A percentile compares a stretch with the other conserved stretches of the same genome.
phyloP scores from a whole-genome alignment of 2,329 filamentous ascomycete genomes.

The Aphanoascus verrucosus region DNA sequence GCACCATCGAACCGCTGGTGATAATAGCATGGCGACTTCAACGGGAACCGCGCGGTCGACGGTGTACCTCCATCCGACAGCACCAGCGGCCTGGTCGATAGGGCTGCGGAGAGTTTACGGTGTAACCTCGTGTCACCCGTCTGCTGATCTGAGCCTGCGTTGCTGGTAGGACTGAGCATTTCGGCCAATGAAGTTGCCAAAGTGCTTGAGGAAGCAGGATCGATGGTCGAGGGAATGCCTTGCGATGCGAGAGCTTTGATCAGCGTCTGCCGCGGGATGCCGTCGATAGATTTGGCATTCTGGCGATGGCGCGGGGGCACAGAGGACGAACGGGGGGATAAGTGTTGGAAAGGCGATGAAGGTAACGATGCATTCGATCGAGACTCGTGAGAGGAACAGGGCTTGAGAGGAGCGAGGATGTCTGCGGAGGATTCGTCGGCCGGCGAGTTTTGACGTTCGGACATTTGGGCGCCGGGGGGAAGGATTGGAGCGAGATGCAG shows the following conservation, averaged over 20 bases:
- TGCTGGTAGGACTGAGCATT: slow-evolving; percentile 9
- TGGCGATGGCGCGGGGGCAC: background rate
- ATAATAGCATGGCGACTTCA: slow-evolving; percentile 94
- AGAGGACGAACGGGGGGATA: background rate
- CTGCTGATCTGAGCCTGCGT: background rate
- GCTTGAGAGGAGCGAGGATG: background rate
- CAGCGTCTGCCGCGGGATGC: slow-evolving; percentile 66
- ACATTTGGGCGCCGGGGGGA: background rate
- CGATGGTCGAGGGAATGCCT: slow-evolving; percentile 36
- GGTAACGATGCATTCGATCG: slow-evolving; percentile 4
- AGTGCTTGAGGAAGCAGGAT: slow-evolving; percentile 34
- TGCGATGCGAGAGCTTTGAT: slow-evolving; percentile 63
- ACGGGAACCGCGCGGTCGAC: slow-evolving; percentile 45
- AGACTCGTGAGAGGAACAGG: slow-evolving; percentile 1
- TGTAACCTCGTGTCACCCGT: slow-evolving; percentile 9
- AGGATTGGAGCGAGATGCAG: background rate
- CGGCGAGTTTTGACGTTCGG: background rate
- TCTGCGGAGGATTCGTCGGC: background rate
- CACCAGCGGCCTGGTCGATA: slow-evolving; percentile 39
- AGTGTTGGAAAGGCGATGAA: background rate
- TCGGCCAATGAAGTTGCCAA: slow-evolving; percentile 45
- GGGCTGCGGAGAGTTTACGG: slow-evolving; percentile 4
- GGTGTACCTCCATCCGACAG: slow-evolving; percentile 35
- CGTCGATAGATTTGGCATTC: slow-evolving; percentile 46
- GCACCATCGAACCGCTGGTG: slow-evolving; percentile 94